These are phyloP conservation scores for Neoascochyta sp. DNA, from an alignment of 2,329 filamentous ascomycete genomes.

Conservation along the genomic window DNA sequence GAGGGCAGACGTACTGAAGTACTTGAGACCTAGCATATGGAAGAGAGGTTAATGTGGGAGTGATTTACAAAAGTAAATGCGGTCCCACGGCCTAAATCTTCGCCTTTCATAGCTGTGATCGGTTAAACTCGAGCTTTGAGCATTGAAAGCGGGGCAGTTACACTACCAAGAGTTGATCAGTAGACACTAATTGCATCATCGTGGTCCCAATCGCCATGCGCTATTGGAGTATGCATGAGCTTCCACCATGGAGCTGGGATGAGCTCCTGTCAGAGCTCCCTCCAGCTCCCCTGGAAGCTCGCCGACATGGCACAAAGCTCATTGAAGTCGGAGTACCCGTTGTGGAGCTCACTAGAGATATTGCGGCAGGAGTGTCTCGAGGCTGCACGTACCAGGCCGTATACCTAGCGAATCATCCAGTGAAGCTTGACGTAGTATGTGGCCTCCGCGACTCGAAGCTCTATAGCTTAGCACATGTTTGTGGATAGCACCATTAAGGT, in stretches of 20 bases:
- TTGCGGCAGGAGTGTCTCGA: conserved; percentile 1
- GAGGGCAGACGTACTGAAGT: conserved; percentile 12
- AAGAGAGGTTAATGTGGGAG: conserved; percentile 3
- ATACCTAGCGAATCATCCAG: not conserved
- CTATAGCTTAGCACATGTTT: too few species aligned
- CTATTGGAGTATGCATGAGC: conserved; percentile 1
- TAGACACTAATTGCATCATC: conserved; percentile 2
- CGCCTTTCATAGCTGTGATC: conserved; percentile 4
- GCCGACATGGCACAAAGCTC: conserved; percentile 9
- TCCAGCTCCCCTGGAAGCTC: conserved; percentile 3
- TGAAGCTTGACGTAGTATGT: not conserved
- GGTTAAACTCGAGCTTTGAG: conserved; percentile 4
- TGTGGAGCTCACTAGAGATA: conserved; percentile 1
- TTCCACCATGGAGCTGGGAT: conserved; percentile 4
- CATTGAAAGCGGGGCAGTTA: conserved; percentile 14
- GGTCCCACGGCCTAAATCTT: conserved; percentile 7
- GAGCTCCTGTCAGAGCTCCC: conserved; percentile 2
- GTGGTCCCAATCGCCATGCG: conserved; percentile 1
- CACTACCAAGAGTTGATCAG: conserved; percentile 6
- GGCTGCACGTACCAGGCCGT: conserved; percentile 1
- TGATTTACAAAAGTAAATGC: conserved; percentile 2
- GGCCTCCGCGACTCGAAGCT: not conserved
- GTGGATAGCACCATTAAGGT: too few species aligned
- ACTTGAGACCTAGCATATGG: conserved; percentile 22
- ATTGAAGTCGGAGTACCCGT: not conserved